Percentiles rank a stretch among this genome's conserved stretches.
Evolutionary conservation across 352 stramenopile species (phyloP).

Genomic region (Globisporangium megalacanthum): DNA sequence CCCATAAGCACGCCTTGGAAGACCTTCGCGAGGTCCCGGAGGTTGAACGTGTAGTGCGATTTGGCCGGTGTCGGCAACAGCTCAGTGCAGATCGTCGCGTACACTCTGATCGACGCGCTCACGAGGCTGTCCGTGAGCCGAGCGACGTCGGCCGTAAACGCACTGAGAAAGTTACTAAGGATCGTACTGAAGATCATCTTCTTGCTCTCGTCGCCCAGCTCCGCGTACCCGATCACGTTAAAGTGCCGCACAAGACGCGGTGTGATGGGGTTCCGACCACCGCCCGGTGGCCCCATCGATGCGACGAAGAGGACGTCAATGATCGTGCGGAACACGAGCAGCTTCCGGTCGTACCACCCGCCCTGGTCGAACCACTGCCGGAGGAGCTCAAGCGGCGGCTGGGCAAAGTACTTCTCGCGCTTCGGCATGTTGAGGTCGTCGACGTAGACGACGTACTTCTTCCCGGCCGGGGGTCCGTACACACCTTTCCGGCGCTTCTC

Average conservation of each 20-base stretch:
- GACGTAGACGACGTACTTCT: constrained; percentile 93
- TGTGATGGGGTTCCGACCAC: constrained; percentile 90
- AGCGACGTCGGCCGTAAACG: constrained; percentile 46
- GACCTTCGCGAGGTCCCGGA: constrained; percentile 92
- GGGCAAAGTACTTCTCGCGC: constrained; percentile 91
- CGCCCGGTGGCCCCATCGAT: constrained; percentile 90
- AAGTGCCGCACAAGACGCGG: constrained; percentile 90
- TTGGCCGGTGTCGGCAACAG: constrained; percentile 92
- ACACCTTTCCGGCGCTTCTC: constrained; percentile 92
- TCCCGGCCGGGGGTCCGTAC: constrained; percentile 87
- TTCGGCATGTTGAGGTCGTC: constrained; percentile 97
- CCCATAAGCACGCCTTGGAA: constrained; percentile 91
- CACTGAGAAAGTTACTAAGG: constrained; percentile 77
- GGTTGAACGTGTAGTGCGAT: constrained; percentile 95
- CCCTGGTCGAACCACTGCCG: constrained; percentile 93
- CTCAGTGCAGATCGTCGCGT: constrained; percentile 87
- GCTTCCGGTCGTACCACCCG: constrained; percentile 93
- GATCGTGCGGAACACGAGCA: constrained; percentile 86
- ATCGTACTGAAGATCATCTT: constrained; percentile 92
- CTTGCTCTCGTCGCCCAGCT: constrained; percentile 88
- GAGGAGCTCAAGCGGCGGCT: constrained; percentile 93
- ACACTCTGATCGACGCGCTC: constrained; percentile 84
- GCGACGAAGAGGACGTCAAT: constrained; percentile 88
- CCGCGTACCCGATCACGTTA: constrained; percentile 90
- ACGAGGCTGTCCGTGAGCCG: constrained; percentile 70